Evolutionary conservation across 306 rosid genomes (phyloP).

Genomic region (Cicer pinnatifidum): DNA sequence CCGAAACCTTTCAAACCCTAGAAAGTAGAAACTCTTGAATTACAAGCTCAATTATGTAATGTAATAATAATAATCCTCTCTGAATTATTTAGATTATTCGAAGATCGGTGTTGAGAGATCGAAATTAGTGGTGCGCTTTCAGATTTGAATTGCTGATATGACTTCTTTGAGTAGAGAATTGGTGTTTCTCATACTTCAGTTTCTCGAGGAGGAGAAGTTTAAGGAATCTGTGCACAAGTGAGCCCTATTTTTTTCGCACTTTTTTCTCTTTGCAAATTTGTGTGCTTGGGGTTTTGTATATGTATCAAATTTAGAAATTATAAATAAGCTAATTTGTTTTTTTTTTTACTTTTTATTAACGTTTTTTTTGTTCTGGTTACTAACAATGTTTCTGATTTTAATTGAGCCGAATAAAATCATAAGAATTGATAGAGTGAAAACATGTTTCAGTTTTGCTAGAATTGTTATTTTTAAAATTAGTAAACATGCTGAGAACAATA

Average conservation of each 20-base stretch:
- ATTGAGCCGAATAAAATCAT: not conserved
- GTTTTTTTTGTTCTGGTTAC: slow-evolving; percentile 5
- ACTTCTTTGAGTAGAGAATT: slow-evolving; percentile 84
- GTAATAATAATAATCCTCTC: not conserved
- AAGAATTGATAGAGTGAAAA: not conserved
- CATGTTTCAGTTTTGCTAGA: not conserved
- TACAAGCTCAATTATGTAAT: slow-evolving; percentile 40
- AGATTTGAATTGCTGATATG: slow-evolving; percentile 48
- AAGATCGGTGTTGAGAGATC: slow-evolving; percentile 47
- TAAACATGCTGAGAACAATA: not conserved
- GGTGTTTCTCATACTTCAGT: slow-evolving; percentile 88
- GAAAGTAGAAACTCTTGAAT: slow-evolving; percentile 47
- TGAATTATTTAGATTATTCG: no score
- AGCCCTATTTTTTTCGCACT: slow-evolving; percentile 17
- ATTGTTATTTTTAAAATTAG: not conserved
- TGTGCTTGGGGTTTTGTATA: not conserved
- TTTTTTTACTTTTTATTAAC: not conserved
- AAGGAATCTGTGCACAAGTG: slow-evolving; percentile 77
- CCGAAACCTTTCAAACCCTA: slow-evolving; percentile 75
- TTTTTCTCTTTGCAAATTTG: not conserved
- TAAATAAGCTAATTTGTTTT: slow-evolving; percentile 3
- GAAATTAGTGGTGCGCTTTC: slow-evolving; percentile 28
- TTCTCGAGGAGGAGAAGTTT: slow-evolving; percentile 84
- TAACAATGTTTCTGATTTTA: not conserved
- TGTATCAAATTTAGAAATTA: slow-evolving; percentile 18